phyloP scores from a whole-genome alignment of 345 rosid genomes.

The Streptanthus diversifolius region DNA sequence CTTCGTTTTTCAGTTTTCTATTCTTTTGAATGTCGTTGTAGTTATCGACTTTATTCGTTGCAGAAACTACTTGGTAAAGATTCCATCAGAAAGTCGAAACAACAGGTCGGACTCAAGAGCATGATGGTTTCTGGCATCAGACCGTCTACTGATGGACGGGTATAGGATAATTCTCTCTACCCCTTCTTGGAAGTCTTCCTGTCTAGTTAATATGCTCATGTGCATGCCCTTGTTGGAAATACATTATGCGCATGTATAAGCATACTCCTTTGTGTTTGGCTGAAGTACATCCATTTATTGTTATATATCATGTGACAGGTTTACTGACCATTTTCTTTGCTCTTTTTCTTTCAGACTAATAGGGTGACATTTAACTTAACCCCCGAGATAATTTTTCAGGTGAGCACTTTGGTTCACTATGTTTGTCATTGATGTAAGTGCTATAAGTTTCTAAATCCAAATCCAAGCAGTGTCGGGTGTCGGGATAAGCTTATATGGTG shows the following conservation, averaged over 20 bases:
- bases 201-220: not conserved
- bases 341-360: slow-evolving; percentile 63
- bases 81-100: slow-evolving; percentile 64
- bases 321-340: not conserved
- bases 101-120: slow-evolving; percentile 79
- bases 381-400: slow-evolving; percentile 57
- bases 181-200: not conserved
- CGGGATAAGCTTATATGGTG: not conserved
- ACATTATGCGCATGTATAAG: not conserved
- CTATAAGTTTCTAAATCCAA: slow-evolving; percentile 10
- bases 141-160: slow-evolving; percentile 87
- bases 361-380: slow-evolving; percentile 61
- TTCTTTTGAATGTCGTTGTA: slow-evolving; percentile 7
- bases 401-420: slow-evolving; percentile 31
- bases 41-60: slow-evolving; percentile 23
- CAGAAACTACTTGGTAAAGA: slow-evolving; percentile 76
- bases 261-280: slow-evolving; percentile 7
- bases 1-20: slow-evolving; percentile 2
- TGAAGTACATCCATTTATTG: not conserved
- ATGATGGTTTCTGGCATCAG: slow-evolving; percentile 76
- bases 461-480: not conserved
- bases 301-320: not conserved
- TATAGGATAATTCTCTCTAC: slow-evolving; percentile 34
- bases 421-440: not conserved
- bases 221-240: not conserved